These are phyloP conservation scores for Coffea canephora DNA, from an alignment of 257 asterid species.

Conservation along the genomic window DNA sequence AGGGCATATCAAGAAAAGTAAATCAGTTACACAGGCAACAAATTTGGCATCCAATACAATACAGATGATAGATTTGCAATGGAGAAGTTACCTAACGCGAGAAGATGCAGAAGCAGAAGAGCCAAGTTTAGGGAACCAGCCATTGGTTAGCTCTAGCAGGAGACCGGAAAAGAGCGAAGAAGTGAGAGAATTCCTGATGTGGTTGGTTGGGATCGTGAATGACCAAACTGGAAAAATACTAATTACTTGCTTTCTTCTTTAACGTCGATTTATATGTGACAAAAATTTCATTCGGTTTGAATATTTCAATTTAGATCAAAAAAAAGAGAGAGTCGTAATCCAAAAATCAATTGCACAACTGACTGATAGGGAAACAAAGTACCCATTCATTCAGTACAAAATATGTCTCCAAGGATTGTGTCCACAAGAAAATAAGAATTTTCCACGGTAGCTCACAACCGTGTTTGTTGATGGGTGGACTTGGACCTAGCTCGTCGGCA, in stretches of 20 bases:
- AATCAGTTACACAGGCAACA: neutral
- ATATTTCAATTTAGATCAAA: no score
- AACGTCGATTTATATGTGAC: no score
- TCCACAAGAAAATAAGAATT: no score
- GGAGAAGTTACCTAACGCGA: conserved; percentile 6
- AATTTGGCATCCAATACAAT: neutral
- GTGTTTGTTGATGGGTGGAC: no score
- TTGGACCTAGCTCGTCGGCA: no score
- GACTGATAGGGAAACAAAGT: no score
- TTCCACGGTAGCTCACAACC: no score
- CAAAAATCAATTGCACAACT: no score
- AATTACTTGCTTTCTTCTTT: neutral
- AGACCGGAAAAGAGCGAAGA: neutral
- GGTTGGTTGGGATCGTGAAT: conserved; percentile 10
- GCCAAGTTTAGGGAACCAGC: conserved; percentile 3
- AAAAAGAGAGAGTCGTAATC: no score
- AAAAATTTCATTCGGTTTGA: no score
- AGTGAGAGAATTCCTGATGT: neutral
- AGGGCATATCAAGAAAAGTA: neutral
- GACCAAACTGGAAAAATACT: neutral
- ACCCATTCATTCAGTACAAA: no score
- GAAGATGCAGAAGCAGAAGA: conserved; percentile 8
- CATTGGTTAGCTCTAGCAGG: neutral
- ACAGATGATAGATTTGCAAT: neutral
- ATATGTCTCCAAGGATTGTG: no score